Percentiles rank a stretch among this genome's conserved stretches.
phyloP scores from a whole-genome alignment of 352 stramenopile genomes.

The Pythium aquatile region DNA sequence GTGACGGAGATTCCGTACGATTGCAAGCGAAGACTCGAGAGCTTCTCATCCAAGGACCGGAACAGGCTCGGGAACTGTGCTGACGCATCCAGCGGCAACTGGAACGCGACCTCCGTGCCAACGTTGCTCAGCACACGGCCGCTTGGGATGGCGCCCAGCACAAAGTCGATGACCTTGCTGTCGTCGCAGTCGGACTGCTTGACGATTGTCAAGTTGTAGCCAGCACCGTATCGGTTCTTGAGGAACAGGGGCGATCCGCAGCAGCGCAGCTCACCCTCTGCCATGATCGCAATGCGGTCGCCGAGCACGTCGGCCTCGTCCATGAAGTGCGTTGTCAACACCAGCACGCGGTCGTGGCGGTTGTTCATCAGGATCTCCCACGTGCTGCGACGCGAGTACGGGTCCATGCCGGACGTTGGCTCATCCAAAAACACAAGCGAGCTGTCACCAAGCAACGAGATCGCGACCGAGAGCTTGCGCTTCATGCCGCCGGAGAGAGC shows the following conservation, averaged over 20 bases:
- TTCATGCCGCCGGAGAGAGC: slow-evolving; percentile 79
- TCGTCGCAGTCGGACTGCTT: slow-evolving; percentile 27
- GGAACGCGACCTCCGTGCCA: slow-evolving; percentile 67
- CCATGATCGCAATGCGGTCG: slow-evolving; percentile 72
- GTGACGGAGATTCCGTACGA: slow-evolving; percentile 95
- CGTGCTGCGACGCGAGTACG: slow-evolving; percentile 79
- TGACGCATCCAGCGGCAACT: slow-evolving; percentile 52
- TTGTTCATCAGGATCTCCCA: slow-evolving; percentile 65
- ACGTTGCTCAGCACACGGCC: slow-evolving; percentile 66
- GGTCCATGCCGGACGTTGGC: slow-evolving; percentile 28
- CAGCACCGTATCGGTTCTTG: slow-evolving; percentile 86
- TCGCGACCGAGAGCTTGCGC: slow-evolving; percentile 80
- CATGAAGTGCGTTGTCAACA: slow-evolving; percentile 55
- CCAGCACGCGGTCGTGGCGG: slow-evolving; percentile 46
- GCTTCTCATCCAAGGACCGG: slow-evolving; percentile 44
- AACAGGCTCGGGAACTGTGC: slow-evolving; percentile 62
- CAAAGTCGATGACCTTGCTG: slow-evolving; percentile 30
- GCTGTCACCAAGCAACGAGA: slow-evolving; percentile 66
- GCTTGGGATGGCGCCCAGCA: slow-evolving; percentile 32
- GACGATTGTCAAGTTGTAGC: slow-evolving; percentile 60
- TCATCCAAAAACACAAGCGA: slow-evolving; percentile 28
- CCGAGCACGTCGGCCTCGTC: slow-evolving; percentile 67
- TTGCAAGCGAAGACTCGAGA: slow-evolving; percentile 38
- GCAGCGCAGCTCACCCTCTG: slow-evolving; percentile 44
- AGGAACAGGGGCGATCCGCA: slow-evolving; percentile 64